Base-by-base conservation (phyloP, 108 stramenopile species). In the Heterococcus sp. region DNA sequence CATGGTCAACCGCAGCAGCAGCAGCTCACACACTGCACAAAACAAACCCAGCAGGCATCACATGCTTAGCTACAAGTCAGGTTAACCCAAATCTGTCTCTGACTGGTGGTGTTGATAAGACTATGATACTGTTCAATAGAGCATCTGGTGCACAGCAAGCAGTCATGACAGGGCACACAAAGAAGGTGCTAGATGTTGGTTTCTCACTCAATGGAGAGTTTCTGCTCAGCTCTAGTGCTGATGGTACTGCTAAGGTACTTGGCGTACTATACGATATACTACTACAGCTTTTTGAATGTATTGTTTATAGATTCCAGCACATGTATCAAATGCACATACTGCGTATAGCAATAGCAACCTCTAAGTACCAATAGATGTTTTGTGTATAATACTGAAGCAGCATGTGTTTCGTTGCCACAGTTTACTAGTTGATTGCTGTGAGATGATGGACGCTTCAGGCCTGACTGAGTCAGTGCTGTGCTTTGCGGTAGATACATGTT, bases 51-150 rank as follows among this genome's bases (percentile, higher is more conserved):
- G 63, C 74, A 68, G 81, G 81, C 30, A 67, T 82, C 1, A 74
- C 73, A 14, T 82, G 81, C 67, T 35, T 82, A 37, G 81, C 72
- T 67, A 72, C 74, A n/a, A 72, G 73, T 68, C 81, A 72, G 5
- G 36, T 67, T 31, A 66, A 82, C 27, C 71, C 72, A 36, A 74
- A 72, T 35, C 66, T 82, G 71, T 67, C 73, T 2, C 73, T 82
- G 39, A 82, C 81, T 5, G 81, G 81, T 21, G 81, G 81, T 21
- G 73, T 73, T 65, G 81, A 82, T 68, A 82, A 82, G 73, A 74
- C 73, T 35, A 73, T 73, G 33, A 74, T 82, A 37, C 38, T 82
- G 4, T 73, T 82, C 72, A 72, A 82, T 68, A 73, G 73, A 29
- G 63, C 35, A 29, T 69, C 66, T 35, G 72, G 73, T 65, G 73